Percentiles rank a stretch among this genome's conserved stretches.
Evolutionary conservation across 352 stramenopile species (phyloP).

Genomic region (Phytophthora aleatoria): DNA sequence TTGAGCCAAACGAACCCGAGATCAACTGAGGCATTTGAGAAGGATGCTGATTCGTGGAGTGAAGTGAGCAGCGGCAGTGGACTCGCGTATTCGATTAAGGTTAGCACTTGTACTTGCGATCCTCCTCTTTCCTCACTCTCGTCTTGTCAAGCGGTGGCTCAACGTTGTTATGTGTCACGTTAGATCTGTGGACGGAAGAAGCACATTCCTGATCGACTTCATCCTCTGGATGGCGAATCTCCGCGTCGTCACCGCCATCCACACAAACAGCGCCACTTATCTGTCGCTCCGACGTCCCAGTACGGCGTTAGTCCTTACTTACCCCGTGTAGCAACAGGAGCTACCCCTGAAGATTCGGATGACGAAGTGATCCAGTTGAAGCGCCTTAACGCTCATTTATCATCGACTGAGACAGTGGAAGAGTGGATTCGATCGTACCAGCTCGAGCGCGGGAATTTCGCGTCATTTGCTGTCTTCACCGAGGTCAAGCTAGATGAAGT

Average conservation of each 20-base stretch:
- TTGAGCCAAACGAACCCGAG: slow-evolving; percentile 15
- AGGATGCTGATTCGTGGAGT: slow-evolving; percentile 7
- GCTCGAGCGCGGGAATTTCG: slow-evolving; percentile 61
- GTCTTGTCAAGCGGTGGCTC: neutral
- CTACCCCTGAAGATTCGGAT: slow-evolving; percentile 23
- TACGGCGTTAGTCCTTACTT: slow-evolving; percentile 11
- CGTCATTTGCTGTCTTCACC: slow-evolving; percentile 78
- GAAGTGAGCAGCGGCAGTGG: slow-evolving; percentile 16
- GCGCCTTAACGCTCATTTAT: slow-evolving; percentile 44
- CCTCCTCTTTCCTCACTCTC: neutral
- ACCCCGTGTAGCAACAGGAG: slow-evolving; percentile 8
- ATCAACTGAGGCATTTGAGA: slow-evolving; percentile 1
- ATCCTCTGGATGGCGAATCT: slow-evolving; percentile 42
- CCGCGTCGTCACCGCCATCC: slow-evolving; percentile 15
- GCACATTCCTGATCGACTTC: slow-evolving; percentile 46
- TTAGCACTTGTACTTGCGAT: slow-evolving; percentile 10
- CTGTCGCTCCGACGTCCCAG: slow-evolving; percentile 11
- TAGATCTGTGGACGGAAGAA: slow-evolving; percentile 64
- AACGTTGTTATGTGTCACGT: slow-evolving; percentile 4
- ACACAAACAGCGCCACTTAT: slow-evolving; percentile 29
- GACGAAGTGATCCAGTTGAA: slow-evolving; percentile 49
- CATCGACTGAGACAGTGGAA: slow-evolving; percentile 50
- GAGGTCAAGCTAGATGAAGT: slow-evolving; percentile 84
- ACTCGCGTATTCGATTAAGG: slow-evolving; percentile 32
- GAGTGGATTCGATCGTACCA: slow-evolving; percentile 80